phyloP scores from a whole-genome alignment of 2,329 filamentous ascomycete species.

The Xylaria sp. region DNA sequence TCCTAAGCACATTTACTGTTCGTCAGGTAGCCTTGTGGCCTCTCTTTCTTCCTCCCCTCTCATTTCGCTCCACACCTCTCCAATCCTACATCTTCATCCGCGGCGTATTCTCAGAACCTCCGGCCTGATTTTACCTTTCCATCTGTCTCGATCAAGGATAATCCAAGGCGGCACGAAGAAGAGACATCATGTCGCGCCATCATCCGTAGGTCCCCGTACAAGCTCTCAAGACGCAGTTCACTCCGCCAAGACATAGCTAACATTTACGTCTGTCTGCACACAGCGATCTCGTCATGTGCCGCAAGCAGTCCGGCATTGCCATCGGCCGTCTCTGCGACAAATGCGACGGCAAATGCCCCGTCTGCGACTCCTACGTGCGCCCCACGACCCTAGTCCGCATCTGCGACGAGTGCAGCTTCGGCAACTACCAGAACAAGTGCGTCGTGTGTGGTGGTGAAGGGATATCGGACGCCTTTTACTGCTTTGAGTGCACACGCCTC shows the following conservation, averaged over 20 bases:
- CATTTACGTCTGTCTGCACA: slow-evolving; percentile 18
- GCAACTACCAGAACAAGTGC: slow-evolving; percentile 99
- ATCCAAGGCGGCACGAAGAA: background rate
- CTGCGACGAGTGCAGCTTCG: slow-evolving; percentile 99
- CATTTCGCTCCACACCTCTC: background rate
- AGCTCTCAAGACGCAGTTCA: slow-evolving; percentile 11
- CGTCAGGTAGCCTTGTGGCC: background rate
- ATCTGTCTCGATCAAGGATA: background rate
- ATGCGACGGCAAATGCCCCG: slow-evolving; percentile 98
- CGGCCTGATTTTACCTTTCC: background rate
- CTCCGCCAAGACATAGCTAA: slow-evolving; percentile 11
- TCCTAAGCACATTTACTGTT: slow-evolving; percentile 18
- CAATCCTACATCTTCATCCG: background rate
- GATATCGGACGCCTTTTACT: slow-evolving; percentile 98
- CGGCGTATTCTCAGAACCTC: background rate
- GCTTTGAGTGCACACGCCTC: slow-evolving; percentile 95
- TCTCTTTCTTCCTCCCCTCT: background rate
- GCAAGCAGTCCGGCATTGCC: slow-evolving; percentile 95
- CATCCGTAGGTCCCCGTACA: slow-evolving; percentile 46
- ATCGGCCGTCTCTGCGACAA: slow-evolving; percentile 99
- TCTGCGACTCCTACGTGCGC: slow-evolving; percentile 98
- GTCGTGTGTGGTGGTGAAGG: slow-evolving; percentile 98
- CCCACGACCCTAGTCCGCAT: slow-evolving; percentile 97
- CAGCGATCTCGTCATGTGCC: slow-evolving; percentile 98
- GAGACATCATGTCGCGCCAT: slow-evolving; percentile 40